These are phyloP conservation scores for Quercus ilex DNA, from an alignment of 306 rosid species.

Conservation along the genomic window DNA sequence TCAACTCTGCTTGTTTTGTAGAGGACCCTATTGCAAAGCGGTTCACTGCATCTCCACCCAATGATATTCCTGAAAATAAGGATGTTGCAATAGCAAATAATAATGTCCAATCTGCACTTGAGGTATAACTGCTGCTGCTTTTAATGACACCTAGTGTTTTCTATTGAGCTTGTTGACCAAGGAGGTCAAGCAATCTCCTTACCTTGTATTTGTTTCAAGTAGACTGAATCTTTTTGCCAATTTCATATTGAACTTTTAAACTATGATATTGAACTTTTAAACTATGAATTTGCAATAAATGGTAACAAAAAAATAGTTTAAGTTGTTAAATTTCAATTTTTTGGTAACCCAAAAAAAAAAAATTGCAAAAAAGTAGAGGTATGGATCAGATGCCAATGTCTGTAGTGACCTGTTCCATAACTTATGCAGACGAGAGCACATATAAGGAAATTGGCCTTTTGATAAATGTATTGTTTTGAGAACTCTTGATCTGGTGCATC, in stretches of 20 bases:
- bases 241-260: not conserved
- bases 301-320: too few species aligned
- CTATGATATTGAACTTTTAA: not conserved
- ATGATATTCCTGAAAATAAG: constrained; percentile 54
- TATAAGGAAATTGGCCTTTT: not conserved
- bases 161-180: not conserved
- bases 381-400: not conserved
- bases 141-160: not conserved
- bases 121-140: constrained; percentile 46
- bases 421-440: not conserved
- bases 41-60: constrained; percentile 49
- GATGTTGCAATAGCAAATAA: constrained; percentile 37
- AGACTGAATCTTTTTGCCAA: not conserved
- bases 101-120: constrained; percentile 41
- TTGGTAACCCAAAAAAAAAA: too few species aligned
- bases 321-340: too few species aligned
- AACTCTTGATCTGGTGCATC: not conserved
- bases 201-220: not conserved
- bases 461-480: not conserved
- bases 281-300: not conserved
- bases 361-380: not conserved
- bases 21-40: constrained; percentile 88
- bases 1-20: constrained; percentile 30
- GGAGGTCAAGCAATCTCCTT: not conserved
- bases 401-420: not conserved